Percentiles rank a stretch among this genome's conserved stretches.
phyloP scores from a whole-genome alignment of 257 asterid genomes.

The Cynanchum wilfordii region DNA sequence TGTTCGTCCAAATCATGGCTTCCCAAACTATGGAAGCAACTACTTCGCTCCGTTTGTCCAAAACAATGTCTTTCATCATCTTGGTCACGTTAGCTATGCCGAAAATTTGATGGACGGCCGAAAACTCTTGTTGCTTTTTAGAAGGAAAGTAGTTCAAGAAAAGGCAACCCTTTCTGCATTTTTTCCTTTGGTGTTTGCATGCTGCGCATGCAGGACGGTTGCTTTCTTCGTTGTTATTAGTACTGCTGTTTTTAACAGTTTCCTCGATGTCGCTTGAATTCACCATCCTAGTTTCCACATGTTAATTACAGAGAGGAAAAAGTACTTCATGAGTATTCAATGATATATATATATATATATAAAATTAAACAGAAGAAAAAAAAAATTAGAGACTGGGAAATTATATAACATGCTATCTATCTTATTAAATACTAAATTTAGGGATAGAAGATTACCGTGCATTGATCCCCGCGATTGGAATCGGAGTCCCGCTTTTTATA shows the following conservation, averaged over 20 bases:
- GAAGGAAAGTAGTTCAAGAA: conserved; percentile 29
- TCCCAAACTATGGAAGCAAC: conserved; percentile 27
- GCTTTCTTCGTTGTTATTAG: not conserved
- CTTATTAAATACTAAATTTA: too few relatives aligned
- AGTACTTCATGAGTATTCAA: not conserved
- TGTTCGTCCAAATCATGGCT: conserved; percentile 22
- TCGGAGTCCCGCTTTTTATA: too few relatives aligned
- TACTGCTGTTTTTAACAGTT: not conserved
- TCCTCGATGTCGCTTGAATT: not conserved
- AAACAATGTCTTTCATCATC: not conserved
- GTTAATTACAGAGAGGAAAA: not conserved
- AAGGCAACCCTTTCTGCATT: conserved; percentile 21
- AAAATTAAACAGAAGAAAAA: too few relatives aligned
- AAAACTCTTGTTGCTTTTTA: conserved; percentile 4
- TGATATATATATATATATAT: too few relatives aligned
- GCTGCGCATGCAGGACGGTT: conserved; percentile 36
- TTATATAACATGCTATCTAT: too few relatives aligned
- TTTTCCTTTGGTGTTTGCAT: conserved; percentile 37
- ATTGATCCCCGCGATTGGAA: too few relatives aligned
- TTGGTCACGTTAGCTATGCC: conserved; percentile 22
- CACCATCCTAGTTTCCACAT: not conserved
- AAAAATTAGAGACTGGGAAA: too few relatives aligned
- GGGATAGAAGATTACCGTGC: too few relatives aligned
- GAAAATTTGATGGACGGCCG: conserved; percentile 24
- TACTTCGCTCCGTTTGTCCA: conserved; percentile 3